Evolutionary conservation across 257 asterid genomes (phyloP).

Genomic region (Salvia splendens): DNA sequence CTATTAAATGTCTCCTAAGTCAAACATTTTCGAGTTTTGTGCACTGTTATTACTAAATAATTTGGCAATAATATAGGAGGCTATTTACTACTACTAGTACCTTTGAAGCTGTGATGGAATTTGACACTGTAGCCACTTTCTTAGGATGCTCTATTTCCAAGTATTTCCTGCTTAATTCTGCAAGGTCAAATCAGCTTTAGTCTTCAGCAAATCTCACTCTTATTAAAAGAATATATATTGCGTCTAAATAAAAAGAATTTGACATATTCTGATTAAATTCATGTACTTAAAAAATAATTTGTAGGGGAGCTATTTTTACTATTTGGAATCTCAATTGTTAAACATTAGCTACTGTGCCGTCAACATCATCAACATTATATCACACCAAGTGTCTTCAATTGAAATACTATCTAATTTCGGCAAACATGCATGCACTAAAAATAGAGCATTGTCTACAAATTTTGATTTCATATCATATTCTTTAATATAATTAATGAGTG

Average conservation of each 20-base stretch:
- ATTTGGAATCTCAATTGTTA: neutral
- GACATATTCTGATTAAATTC: too few species aligned
- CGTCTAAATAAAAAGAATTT: neutral
- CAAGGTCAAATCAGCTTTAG: slow-evolving; percentile 17
- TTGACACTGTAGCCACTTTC: slow-evolving; percentile 33
- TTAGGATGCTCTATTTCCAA: slow-evolving; percentile 40
- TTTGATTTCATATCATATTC: too few species aligned
- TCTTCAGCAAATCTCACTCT: slow-evolving; percentile 9
- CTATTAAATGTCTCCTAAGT: slow-evolving; percentile 11
- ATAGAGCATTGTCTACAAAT: too few species aligned
- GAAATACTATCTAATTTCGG: neutral
- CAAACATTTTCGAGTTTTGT: slow-evolving; percentile 28
- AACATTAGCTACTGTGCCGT: neutral
- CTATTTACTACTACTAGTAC: slow-evolving; percentile 25
- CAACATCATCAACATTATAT: neutral
- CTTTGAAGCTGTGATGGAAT: slow-evolving; percentile 42
- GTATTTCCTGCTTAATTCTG: slow-evolving; percentile 45
- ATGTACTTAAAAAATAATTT: neutral
- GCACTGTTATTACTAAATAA: slow-evolving; percentile 8
- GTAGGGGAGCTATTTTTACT: neutral
- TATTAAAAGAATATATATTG: neutral
- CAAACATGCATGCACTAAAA: slow-evolving; percentile 2
- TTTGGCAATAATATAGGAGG: neutral
- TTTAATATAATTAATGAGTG: too few species aligned
- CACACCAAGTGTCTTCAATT: neutral